These are phyloP conservation scores for Exobasidium rhododendri DNA, from an alignment of 1,284 basidiomycete species.

Conservation along the genomic window DNA sequence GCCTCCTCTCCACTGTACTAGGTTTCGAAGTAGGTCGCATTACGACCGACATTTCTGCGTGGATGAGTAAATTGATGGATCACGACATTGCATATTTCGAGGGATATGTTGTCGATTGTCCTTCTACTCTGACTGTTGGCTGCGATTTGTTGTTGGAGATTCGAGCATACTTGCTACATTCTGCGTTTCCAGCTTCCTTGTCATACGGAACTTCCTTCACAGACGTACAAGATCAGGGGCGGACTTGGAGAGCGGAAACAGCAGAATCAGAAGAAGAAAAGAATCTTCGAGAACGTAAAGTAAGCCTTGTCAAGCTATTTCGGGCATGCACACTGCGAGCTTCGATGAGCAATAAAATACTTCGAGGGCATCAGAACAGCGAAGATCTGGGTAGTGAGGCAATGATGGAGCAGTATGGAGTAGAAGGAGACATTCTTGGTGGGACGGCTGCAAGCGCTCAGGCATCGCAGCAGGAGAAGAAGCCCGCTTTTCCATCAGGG, in stretches of 20 bases:
- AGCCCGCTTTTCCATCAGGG: conserved; percentile 11
- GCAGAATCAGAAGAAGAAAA: conserved; percentile 73
- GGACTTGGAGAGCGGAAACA: conserved; percentile 59
- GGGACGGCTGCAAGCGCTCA: conserved; percentile 41
- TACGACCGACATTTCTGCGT: conserved; percentile 41
- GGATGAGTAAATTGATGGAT: conserved; percentile 51
- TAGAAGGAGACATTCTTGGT: background rate
- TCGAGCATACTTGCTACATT: conserved; percentile 19
- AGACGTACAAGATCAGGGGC: background rate
- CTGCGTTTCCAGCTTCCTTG: conserved; percentile 12
- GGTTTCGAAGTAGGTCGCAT: conserved; percentile 50
- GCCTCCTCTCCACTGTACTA: background rate
- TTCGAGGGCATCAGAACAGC: conserved; percentile 59
- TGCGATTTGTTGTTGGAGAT: conserved; percentile 50
- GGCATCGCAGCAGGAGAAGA: conserved; percentile 49
- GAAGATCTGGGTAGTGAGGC: conserved; percentile 31
- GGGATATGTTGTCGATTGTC: conserved; percentile 48
- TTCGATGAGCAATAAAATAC: conserved; percentile 33
- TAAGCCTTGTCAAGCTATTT: conserved; percentile 54
- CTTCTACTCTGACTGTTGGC: conserved; percentile 35
- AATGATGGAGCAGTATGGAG: conserved; percentile 52
- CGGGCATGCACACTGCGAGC: conserved; percentile 43
- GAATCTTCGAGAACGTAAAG: conserved; percentile 70
- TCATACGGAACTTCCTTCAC: background rate
- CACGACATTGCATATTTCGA: conserved; percentile 43